A percentile compares a stretch with the other conserved stretches of the same genome.
These are phyloP conservation scores for Omphalotus olearius DNA, from an alignment of 1,284 basidiomycete species.

Conservation along the genomic window DNA sequence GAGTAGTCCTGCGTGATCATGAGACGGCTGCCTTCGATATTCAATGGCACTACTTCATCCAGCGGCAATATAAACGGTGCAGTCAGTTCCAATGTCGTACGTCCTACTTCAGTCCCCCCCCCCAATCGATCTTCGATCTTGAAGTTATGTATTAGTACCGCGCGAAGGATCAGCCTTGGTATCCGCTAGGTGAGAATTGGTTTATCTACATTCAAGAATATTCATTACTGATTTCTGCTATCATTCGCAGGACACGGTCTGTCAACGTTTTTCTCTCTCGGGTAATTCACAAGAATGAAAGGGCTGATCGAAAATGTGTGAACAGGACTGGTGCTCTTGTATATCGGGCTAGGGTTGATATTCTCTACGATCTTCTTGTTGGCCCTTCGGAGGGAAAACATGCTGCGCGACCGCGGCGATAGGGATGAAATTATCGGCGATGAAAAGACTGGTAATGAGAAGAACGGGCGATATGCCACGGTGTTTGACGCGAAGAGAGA, in stretches of 20 bases:
- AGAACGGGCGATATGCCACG: constrained; percentile 43
- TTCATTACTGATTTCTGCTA: not conserved
- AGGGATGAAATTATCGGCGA: constrained; percentile 65
- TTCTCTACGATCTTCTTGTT: constrained; percentile 42
- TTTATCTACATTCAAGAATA: not conserved
- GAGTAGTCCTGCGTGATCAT: constrained; percentile 20
- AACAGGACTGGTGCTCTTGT: constrained; percentile 58
- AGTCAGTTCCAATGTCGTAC: constrained; percentile 64
- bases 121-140: constrained; percentile 6
- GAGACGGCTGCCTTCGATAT: not conserved
- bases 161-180: constrained; percentile 63
- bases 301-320: not conserved
- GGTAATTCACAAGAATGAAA: not conserved
- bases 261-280: not conserved
- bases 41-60: not conserved
- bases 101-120: constrained; percentile 21
- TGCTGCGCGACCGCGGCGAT: constrained; percentile 55
- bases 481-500: constrained; percentile 49
- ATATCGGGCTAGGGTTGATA: constrained; percentile 61
- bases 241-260: constrained; percentile 37
- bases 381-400: constrained; percentile 57
- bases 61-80: constrained; percentile 71
- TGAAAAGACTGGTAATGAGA: constrained; percentile 23
- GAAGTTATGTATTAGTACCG: constrained; percentile 45
- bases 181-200: constrained; percentile 54